A percentile compares a stretch with the other conserved stretches of the same genome.
Conservation (phyloP, 2,329 filamentous ascomycete genomes). For the Pseudopyricularia cyperi region DNA sequence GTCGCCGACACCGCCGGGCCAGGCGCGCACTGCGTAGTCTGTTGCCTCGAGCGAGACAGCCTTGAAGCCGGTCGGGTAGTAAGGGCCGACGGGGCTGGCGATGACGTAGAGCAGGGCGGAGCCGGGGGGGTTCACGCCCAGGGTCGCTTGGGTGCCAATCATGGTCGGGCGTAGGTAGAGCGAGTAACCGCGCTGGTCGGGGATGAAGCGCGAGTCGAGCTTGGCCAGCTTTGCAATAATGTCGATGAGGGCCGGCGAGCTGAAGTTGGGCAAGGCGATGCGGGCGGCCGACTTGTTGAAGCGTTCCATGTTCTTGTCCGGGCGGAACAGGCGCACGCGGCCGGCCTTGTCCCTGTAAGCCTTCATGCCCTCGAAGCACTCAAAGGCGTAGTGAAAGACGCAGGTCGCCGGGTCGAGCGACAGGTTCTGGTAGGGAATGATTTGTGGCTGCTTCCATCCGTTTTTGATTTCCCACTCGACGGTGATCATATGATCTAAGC, state of each 20-base stretch:
- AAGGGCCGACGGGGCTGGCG: constrained; percentile 89
- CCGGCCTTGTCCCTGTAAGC: constrained; percentile 83
- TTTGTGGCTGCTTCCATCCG: constrained; percentile 74
- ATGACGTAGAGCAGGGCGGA: constrained; percentile 91
- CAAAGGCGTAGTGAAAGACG: constrained; percentile 97
- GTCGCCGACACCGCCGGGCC: constrained; percentile 94
- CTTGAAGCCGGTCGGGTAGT: constrained; percentile 98
- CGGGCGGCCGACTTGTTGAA: constrained; percentile 84
- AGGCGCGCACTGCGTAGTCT: constrained; percentile 90
- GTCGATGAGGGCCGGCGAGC: constrained; percentile 59
- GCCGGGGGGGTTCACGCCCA: constrained; percentile 84
- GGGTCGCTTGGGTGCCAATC: constrained; percentile 91
- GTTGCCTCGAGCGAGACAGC: constrained; percentile 91
- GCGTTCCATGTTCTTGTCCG: constrained; percentile 90
- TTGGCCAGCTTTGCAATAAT: constrained; percentile 70
- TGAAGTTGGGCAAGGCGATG: constrained; percentile 85
- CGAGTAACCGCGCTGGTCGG: constrained; percentile 74
- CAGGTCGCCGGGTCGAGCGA: constrained; percentile 91
- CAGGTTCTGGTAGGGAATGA: constrained; percentile 92
- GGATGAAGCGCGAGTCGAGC: constrained; percentile 82
- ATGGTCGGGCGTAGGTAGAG: constrained; percentile 92
- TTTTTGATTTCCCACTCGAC: constrained; percentile 80
- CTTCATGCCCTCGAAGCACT: constrained; percentile 99
- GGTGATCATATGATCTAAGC: constrained; percentile 85
- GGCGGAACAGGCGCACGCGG: constrained; percentile 76